Evolutionary conservation across 2,329 filamentous ascomycete genomes (phyloP), one percentile per base, ranked within the genome.

Genomic region (Fusarium mundagurra): DNA sequence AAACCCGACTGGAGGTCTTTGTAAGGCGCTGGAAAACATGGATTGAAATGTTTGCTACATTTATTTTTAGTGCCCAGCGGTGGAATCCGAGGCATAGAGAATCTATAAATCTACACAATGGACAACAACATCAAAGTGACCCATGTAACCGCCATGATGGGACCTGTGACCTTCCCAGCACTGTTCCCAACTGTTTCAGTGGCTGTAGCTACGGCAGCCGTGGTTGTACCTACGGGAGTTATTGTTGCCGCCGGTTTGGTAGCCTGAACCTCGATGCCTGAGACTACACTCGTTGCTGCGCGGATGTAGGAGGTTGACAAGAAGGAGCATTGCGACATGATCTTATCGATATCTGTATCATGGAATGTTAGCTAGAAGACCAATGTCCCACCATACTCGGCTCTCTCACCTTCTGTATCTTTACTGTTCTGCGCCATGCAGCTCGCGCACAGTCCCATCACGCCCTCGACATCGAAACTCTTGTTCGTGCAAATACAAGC

Each of bases 311-410:
- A 45, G 18, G 33, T 24, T 6, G 60, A 39, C 1, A 39, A 45
- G 3, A 65, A 65, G 4, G 47, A 22, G 3, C 63, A 65, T 8
- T 65, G 63, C 31, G 18, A 29, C 63, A 65, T 65, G 31, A 65
- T 54, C 12, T 64, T 65, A 1, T 65, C 33, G 3, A 65, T 24
- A 1, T 65, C 59, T 64, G 2, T 3, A 20, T 9, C 8, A 6
- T 0, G 1, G 0, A 38, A 10, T 3, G 18, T 65, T 10, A 64
- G 33, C 2, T 2, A 4, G 2, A 6, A 48, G 13, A 18, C 1
- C 3, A 2, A 22, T 18, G 0, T 0, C 6, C 1, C 10, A 6
- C 5, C 13, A 11, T 2, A 12, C 2, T 31, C 31, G 3, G 5
- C 6, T 1, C 0, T 5, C 18, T 6, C 29, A 65, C 63, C 45